Percentiles rank a stretch among this genome's conserved stretches.
phyloP scores from a whole-genome alignment of 306 rosid genomes.

The Cicer chorassanicum region DNA sequence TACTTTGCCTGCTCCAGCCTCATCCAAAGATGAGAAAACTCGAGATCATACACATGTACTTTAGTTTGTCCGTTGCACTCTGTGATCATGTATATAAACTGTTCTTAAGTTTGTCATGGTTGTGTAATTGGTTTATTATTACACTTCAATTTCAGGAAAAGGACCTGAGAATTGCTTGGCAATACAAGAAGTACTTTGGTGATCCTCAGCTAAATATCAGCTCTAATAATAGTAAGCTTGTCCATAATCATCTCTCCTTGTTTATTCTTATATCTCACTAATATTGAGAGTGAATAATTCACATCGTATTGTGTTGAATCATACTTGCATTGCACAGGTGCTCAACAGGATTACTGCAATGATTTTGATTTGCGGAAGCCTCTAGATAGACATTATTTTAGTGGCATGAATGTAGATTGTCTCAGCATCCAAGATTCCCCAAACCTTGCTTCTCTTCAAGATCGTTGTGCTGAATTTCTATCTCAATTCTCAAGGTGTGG shows the following conservation, averaged over 20 bases:
- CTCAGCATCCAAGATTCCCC: conserved; percentile 71
- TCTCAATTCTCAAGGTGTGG: conserved; percentile 70
- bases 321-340: conserved; percentile 51
- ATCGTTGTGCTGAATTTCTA: conserved; percentile 70
- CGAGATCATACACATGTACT: conserved; percentile 59
- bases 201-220: conserved; percentile 63
- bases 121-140: conserved; percentile 29
- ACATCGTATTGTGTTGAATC: conserved; percentile 17
- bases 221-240: conserved; percentile 55
- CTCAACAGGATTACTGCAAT: conserved; percentile 68
- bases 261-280: neutral
- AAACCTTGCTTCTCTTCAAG: conserved; percentile 59
- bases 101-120: conserved; percentile 23
- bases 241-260: conserved; percentile 9
- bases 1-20: conserved; percentile 75
- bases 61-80: conserved; percentile 25
- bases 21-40: conserved; percentile 67
- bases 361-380: conserved; percentile 89
- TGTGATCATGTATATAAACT: conserved; percentile 11
- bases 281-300: neutral
- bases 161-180: conserved; percentile 93
- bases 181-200: conserved; percentile 83
- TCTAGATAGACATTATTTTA: conserved; percentile 69
- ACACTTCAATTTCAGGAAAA: conserved; percentile 62
- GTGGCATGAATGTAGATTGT: conserved; percentile 65